Evolutionary conservation across 2,329 filamentous ascomycete genomes (phyloP), one percentile per base, ranked within the genome.

Genomic region (Colletotrichum magnum): DNA sequence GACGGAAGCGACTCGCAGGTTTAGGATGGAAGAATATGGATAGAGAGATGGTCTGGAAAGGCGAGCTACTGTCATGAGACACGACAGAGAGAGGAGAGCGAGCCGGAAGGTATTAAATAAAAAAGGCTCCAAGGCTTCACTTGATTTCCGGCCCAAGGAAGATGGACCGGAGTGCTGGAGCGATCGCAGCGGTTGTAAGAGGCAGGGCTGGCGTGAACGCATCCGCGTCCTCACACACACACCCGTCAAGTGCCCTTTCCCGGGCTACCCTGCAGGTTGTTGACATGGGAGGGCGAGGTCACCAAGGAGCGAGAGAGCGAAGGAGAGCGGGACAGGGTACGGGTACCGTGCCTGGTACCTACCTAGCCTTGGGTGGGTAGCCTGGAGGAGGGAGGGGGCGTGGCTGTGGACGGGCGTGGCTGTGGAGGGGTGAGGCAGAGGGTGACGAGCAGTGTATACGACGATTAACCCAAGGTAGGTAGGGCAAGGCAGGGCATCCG

Each of bases 61-160:
- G 21, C 56, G 21, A 61, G 21, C 36, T 69, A 56, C 6, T 51
- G 62, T 15, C 50, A 43, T 39, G n/a, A 57, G 56, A 28, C 28
- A 59, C 12, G 43, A 32, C 32, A 50, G 36, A 64, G 24, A 47
- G 58, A 57, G 51, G 52, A 47, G 51, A 63, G 61, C n/a, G 53
- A 53, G 51, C 13, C 21, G 56, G 62, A 69, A 70, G 68, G 56
- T 63, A 57, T 70, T 70, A 70, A 68, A 70, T 70, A 68, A 63
- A 54, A 58, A 57, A 26, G 16, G 16, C 64, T 43, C 32, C 64
- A 63, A 63, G 68, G 64, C 67, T 62, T 59, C 54, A 39, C 15
- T 59, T 26, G 43, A 50, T 32, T 54, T 62, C 56, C 50, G 60
- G 62, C 50, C 66, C 56, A 56, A 63, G 50, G 18, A 53, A 43